Evolutionary conservation across 2,329 filamentous ascomycete species (phyloP).

Genomic region (Thelonectria olida): DNA sequence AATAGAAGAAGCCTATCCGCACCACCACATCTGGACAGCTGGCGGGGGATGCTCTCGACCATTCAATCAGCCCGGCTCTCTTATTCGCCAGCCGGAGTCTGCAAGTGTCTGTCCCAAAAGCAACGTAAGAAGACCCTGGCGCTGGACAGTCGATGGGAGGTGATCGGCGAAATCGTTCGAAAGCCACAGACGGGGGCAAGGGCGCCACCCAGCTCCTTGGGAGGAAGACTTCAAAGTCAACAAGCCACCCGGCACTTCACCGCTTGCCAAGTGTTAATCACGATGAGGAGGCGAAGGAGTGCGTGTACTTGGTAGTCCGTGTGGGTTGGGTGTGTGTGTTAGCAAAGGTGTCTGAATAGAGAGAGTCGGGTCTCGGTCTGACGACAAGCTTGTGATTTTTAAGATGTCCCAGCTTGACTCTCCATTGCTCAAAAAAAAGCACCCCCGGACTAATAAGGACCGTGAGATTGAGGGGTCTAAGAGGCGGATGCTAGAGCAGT

Average conservation of each 20-base stretch:
- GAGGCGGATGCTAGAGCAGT: not conserved
- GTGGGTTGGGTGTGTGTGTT: not conserved
- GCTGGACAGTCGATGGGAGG: not conserved
- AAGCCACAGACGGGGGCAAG: not conserved
- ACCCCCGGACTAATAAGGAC: not conserved
- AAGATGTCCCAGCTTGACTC: not conserved
- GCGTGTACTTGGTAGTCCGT: not conserved
- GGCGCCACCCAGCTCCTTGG: not conserved
- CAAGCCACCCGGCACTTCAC: not conserved
- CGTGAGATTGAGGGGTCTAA: not conserved
- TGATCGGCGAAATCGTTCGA: not conserved
- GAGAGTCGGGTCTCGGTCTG: not conserved
- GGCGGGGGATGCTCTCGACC: slow-evolving; percentile 8
- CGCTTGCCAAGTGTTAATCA: not conserved
- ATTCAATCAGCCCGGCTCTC: not conserved
- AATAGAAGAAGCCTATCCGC: slow-evolving; percentile 27
- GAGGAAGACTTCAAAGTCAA: not conserved
- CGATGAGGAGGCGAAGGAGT: not conserved
- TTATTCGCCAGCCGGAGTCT: not conserved
- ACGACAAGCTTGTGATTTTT: not conserved
- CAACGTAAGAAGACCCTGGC: not conserved
- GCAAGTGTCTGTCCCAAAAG: not conserved
- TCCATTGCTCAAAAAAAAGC: not conserved
- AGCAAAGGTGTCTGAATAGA: not conserved
- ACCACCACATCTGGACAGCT: slow-evolving; percentile 26